Evolutionary conservation across 2,329 filamentous ascomycete species (phyloP).

Genomic region (Simplicillium aogashimaense): DNA sequence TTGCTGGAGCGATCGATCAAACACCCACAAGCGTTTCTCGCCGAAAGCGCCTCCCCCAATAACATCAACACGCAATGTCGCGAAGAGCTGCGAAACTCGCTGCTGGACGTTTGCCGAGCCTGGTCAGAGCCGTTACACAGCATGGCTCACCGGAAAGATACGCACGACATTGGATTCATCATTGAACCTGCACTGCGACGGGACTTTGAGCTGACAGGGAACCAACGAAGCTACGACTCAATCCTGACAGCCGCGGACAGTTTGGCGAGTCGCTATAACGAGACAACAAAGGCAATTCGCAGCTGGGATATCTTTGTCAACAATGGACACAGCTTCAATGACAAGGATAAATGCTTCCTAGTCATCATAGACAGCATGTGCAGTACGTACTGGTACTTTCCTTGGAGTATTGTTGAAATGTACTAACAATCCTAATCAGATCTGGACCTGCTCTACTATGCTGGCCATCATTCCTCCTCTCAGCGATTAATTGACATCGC

Average conservation of each 20-base stretch:
- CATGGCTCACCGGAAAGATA: conserved; percentile 33
- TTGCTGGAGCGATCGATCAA: conserved; percentile 21
- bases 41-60: background rate
- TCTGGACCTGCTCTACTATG: conserved; percentile 27
- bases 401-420: too few species aligned
- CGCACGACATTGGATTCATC: conserved; percentile 46
- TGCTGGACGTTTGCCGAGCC: conserved; percentile 13
- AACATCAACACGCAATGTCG: background rate
- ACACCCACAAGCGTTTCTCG: conserved; percentile 14
- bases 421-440: conserved; percentile 5
- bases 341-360: conserved; percentile 19
- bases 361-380: conserved; percentile 33
- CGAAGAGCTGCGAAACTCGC: background rate
- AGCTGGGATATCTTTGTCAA: conserved; percentile 34
- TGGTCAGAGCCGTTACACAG: conserved; percentile 24
- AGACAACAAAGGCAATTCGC: conserved; percentile 30
- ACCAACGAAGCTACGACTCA: conserved; percentile 24
- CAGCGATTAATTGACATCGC: conserved; percentile 21
- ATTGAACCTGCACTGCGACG: conserved; percentile 34
- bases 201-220: conserved; percentile 35
- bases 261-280: conserved; percentile 30
- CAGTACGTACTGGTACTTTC: conserved; percentile 9
- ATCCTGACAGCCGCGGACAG: conserved; percentile 32
- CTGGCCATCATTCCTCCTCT: conserved; percentile 20
- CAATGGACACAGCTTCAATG: conserved; percentile 15